Conservation (phyloP, 176 grass and related monocot genomes). For the Leersia perrieri region DNA sequence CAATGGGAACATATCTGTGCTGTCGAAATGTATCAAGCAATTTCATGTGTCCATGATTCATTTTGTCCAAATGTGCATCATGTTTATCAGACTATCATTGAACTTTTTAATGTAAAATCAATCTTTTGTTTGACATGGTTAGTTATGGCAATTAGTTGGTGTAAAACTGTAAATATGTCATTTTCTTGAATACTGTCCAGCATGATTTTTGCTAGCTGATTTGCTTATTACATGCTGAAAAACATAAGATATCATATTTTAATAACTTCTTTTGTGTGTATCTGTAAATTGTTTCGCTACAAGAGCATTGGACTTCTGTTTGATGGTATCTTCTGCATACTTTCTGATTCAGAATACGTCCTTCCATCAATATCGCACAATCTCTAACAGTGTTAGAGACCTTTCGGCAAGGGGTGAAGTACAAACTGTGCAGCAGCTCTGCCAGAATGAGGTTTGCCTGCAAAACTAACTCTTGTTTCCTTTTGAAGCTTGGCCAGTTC, state of each 20-base stretch:
- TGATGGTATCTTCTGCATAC: not conserved
- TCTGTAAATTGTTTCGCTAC: not conserved
- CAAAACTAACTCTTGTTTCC: not conserved
- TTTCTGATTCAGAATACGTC: slow-evolving; percentile 65
- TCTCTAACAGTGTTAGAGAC: slow-evolving; percentile 64
- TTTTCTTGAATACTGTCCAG: not conserved
- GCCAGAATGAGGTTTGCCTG: slow-evolving; percentile 58
- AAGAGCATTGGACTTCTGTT: not conserved
- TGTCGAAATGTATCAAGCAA: not conserved
- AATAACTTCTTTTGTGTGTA: not conserved
- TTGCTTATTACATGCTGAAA: not conserved
- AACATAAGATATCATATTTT: not conserved
- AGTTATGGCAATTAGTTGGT: not conserved
- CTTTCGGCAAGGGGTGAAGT: slow-evolving; percentile 69
- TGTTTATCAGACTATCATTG: not conserved
- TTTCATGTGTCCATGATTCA: not conserved
- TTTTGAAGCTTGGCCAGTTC: not conserved
- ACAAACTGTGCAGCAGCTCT: slow-evolving; percentile 61
- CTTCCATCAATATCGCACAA: slow-evolving; percentile 62
- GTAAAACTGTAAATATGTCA: not conserved
- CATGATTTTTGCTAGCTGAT: not conserved
- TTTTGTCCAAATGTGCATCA: not conserved
- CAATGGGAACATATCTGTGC: not conserved
- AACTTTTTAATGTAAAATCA: not conserved
- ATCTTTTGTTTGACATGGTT: not conserved